A percentile compares a stretch with the other conserved stretches of the same genome.
These are phyloP conservation scores for Ogataea kodamae DNA, from an alignment of 805 yeast genomes.

Conservation along the genomic window DNA sequence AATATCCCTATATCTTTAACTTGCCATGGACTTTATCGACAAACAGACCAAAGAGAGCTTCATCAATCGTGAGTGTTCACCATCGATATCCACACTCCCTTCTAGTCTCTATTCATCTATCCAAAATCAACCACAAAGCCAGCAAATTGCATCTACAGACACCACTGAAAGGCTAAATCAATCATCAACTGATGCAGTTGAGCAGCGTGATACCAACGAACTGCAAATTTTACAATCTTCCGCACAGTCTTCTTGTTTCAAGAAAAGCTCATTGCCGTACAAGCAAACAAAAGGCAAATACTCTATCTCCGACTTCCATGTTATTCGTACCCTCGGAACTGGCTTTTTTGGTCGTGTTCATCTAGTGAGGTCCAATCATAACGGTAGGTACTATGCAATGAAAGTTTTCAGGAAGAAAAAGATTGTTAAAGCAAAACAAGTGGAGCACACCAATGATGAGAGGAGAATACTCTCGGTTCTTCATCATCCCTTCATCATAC, in stretches of 20 bases:
- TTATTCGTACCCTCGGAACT: slow-evolving; percentile 56
- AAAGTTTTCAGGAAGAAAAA: slow-evolving; percentile 55
- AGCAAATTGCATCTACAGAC: slow-evolving; percentile 5
- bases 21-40: no score
- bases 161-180: neutral
- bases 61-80: no score
- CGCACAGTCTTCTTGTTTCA: no score
- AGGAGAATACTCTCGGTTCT: slow-evolving; percentile 55
- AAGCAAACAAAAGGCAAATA: slow-evolving; percentile 51
- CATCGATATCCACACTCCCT: no score
- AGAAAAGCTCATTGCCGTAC: slow-evolving; percentile 1
- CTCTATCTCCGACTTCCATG: slow-evolving; percentile 52
- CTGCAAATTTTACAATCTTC: neutral
- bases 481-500: slow-evolving; percentile 56
- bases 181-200: neutral
- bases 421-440: slow-evolving; percentile 59
- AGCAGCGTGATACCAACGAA: neutral
- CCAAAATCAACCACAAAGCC: slow-evolving; percentile 13
- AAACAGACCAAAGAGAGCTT: no score
- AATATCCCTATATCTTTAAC: no score
- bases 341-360: slow-evolving; percentile 63
- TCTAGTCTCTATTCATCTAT: slow-evolving; percentile 4
- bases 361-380: slow-evolving; percentile 54
- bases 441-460: slow-evolving; percentile 62
- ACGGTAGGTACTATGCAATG: slow-evolving; percentile 58